Conservation (phyloP, 2,329 filamentous ascomycete species). For the Pseudocercospora eumusae region DNA sequence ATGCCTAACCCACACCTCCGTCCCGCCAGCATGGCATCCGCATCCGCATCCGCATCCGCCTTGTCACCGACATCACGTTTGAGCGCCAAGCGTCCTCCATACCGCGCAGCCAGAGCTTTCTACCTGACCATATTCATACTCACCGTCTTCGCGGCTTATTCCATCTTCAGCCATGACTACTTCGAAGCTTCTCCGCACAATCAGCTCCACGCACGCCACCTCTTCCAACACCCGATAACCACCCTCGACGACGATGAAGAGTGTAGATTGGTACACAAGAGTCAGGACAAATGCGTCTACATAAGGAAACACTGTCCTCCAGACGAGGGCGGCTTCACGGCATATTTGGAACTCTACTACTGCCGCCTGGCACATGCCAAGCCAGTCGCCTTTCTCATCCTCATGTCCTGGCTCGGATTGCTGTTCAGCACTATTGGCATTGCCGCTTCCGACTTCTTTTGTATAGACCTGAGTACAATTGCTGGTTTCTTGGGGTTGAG, state of each 20-base stretch:
- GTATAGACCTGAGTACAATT: slow-evolving; percentile 92
- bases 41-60: background rate
- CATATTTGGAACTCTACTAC: slow-evolving; percentile 90
- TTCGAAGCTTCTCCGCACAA: slow-evolving; percentile 2
- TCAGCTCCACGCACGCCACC: slow-evolving; percentile 14
- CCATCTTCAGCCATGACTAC: slow-evolving; percentile 23
- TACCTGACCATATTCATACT: slow-evolving; percentile 47
- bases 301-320: slow-evolving; percentile 79
- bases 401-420: slow-evolving; percentile 80
- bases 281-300: slow-evolving; percentile 81
- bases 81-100: slow-evolving; percentile 24
- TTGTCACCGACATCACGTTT: background rate
- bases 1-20: slow-evolving; percentile 15
- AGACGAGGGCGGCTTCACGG: slow-evolving; percentile 84
- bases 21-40: slow-evolving; percentile 11
- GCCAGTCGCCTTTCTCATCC: slow-evolving; percentile 73
- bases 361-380: slow-evolving; percentile 70
- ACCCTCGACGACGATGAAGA: slow-evolving; percentile 46
- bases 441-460: slow-evolving; percentile 97
- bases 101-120: slow-evolving; percentile 50
- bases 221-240: slow-evolving; percentile 17
- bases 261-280: slow-evolving; percentile 78
- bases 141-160: slow-evolving; percentile 30
- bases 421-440: slow-evolving; percentile 97
- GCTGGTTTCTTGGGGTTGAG: slow-evolving; percentile 86